Conservation (phyloP, 1,284 basidiomycete species). For the Porogramme epimiltina region DNA sequence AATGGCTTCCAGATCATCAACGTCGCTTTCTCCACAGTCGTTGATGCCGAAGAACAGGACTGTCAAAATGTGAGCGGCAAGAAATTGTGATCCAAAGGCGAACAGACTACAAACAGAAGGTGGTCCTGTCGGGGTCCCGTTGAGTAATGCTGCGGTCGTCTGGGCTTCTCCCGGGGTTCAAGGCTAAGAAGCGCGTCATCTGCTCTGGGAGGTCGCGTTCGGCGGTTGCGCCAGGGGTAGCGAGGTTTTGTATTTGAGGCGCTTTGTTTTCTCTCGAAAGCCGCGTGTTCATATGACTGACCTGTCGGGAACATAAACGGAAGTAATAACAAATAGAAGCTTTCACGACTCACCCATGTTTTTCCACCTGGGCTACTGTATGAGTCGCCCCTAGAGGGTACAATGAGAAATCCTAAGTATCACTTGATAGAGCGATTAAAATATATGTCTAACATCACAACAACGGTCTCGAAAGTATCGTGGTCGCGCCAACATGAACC, state of each 20-base stretch:
- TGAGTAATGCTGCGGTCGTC: background rate
- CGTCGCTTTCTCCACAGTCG: slow-evolving; percentile 23
- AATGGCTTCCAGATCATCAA: slow-evolving; percentile 21
- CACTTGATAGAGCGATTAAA: background rate
- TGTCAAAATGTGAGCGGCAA: background rate
- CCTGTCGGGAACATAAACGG: background rate
- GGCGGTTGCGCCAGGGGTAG: slow-evolving; percentile 20
- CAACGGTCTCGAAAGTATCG: slow-evolving; percentile 4
- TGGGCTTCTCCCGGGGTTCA: slow-evolving; percentile 9
- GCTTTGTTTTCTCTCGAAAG: background rate
- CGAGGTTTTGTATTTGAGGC: slow-evolving; percentile 13
- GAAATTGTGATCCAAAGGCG: background rate
- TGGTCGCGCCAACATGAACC: background rate
- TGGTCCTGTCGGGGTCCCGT: slow-evolving; percentile 5
- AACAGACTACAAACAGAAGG: background rate
- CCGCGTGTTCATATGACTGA: background rate
- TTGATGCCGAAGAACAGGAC: slow-evolving; percentile 26
- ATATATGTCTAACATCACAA: slow-evolving; percentile 7
- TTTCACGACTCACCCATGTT: slow-evolving; percentile 9
- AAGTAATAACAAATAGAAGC: background rate
- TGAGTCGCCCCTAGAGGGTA: slow-evolving; percentile 8
- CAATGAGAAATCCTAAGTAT: background rate
- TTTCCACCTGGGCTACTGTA: slow-evolving; percentile 9
- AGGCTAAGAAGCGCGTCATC: slow-evolving; percentile 10
- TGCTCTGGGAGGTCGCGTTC: slow-evolving; percentile 23